Conservation (phyloP, 23 red algal species). For the Chondrus crispus region DNA sequence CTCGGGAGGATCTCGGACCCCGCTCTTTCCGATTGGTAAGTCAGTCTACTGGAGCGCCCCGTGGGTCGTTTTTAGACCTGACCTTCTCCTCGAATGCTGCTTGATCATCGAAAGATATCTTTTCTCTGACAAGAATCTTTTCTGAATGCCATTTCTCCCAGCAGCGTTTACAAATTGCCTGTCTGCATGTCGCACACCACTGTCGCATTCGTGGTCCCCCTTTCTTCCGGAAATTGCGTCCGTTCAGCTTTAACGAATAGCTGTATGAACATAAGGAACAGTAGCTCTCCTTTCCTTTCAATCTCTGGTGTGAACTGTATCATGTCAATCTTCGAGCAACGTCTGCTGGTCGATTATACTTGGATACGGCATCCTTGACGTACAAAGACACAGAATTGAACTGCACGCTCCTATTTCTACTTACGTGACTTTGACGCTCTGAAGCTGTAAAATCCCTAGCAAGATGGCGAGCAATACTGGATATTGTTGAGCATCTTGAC, state of each 20-base stretch:
- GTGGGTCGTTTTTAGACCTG: too few species aligned
- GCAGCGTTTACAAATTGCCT: neutral
- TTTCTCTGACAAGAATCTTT: neutral
- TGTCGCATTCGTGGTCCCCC: neutral
- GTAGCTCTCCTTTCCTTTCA: slow-evolving; percentile 18
- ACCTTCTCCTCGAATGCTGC: neutral
- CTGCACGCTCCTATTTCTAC: too few species aligned
- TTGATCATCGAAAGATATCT: neutral
- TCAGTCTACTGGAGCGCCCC: too few species aligned
- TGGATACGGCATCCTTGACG: neutral
- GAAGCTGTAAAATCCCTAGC: too few species aligned
- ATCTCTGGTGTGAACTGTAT: neutral
- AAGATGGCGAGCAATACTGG: neutral
- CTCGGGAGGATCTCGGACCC: too few species aligned
- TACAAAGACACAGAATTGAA: too few species aligned
- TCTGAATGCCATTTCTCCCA: slow-evolving; percentile 18
- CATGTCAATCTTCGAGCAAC: neutral
- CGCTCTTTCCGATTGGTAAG: too few species aligned
- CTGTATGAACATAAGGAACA: slow-evolving; percentile 20
- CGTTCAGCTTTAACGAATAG: slow-evolving; percentile 9
- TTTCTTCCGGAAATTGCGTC: slow-evolving; percentile 17
- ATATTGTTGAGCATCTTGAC: neutral
- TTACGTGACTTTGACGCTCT: too few species aligned
- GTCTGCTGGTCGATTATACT: neutral
- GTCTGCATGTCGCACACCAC: slow-evolving; percentile 7